phyloP scores from a whole-genome alignment of 139 green algal genomes.

The Chlamydomonas sp. region DNA sequence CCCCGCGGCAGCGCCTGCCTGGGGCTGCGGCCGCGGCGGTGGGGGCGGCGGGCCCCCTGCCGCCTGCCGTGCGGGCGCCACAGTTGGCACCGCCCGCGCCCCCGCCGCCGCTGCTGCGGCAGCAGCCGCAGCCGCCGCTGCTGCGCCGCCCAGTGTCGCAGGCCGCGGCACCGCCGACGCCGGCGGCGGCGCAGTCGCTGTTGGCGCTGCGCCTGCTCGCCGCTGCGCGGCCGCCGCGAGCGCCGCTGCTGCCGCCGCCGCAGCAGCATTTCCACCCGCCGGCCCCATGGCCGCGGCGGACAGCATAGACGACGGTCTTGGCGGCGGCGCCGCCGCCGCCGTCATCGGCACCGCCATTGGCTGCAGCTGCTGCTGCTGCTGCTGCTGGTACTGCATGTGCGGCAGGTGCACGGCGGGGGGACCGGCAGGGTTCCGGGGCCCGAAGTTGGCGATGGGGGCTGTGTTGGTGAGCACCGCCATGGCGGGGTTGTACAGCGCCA shows the following conservation, averaged over 20 bases:
- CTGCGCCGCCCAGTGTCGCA: too few species aligned
- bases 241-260: background rate
- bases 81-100: too few species aligned
- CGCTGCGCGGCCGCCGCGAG: background rate
- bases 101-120: background rate
- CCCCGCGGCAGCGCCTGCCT: background rate
- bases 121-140: background rate
- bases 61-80: too few species aligned
- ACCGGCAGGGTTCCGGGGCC: background rate
- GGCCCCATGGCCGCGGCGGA: background rate
- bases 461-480: conserved; percentile 19
- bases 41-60: too few species aligned
- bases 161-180: background rate
- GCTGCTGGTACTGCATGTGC: too few species aligned
- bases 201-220: background rate
- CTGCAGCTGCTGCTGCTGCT: too few species aligned
- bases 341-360: background rate
- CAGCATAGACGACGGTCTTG: too few species aligned
- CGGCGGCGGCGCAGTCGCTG: background rate
- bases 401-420: background rate
- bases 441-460: conserved; percentile 3
- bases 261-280: background rate
- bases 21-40: background rate
- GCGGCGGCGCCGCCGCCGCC: background rate
- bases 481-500: conserved; percentile 16